These are phyloP conservation scores for Pichia sp. DNA, from an alignment of 1,139 yeast species.

Conservation along the genomic window DNA sequence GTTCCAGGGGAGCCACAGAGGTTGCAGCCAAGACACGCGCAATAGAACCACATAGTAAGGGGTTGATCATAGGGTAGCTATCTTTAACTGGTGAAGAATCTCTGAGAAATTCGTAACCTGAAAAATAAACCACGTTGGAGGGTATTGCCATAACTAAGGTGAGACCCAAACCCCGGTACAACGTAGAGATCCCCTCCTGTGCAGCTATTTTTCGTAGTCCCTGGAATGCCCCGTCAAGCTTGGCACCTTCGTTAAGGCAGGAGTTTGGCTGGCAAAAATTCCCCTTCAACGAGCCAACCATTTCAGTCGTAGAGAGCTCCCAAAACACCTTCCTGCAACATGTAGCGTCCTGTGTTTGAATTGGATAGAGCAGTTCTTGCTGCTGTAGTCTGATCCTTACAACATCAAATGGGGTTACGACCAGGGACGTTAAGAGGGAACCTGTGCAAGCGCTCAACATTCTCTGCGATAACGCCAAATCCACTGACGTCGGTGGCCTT, in stretches of 20 bases:
- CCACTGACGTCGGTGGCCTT: slow-evolving; percentile 1
- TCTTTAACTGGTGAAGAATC: slow-evolving; percentile 61
- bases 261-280: slow-evolving; percentile 21
- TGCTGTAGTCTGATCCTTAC: slow-evolving; percentile 88
- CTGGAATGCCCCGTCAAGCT: slow-evolving; percentile 54
- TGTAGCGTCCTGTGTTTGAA: slow-evolving; percentile 26
- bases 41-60: slow-evolving; percentile 78
- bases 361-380: slow-evolving; percentile 59
- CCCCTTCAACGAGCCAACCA: slow-evolving; percentile 26
- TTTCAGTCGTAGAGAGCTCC: slow-evolving; percentile 27
- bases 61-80: slow-evolving; percentile 51
- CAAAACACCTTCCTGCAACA: slow-evolving; percentile 39
- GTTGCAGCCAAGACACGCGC: slow-evolving; percentile 87
- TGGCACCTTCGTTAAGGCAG: slow-evolving; percentile 29
- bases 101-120: slow-evolving; percentile 84
- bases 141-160: slow-evolving; percentile 90
- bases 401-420: slow-evolving; percentile 92
- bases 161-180: slow-evolving; percentile 87
- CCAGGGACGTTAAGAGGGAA: slow-evolving; percentile 77
- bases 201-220: slow-evolving; percentile 63
- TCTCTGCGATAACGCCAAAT: slow-evolving; percentile 53
- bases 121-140: slow-evolving; percentile 86
- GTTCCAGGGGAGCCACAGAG: slow-evolving; percentile 80
- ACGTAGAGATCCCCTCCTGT: slow-evolving; percentile 68
- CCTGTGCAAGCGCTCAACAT: slow-evolving; percentile 93